These are phyloP conservation scores for Ceratobasidium sp. DNA, from an alignment of 1,284 basidiomycete genomes.

Conservation along the genomic window DNA sequence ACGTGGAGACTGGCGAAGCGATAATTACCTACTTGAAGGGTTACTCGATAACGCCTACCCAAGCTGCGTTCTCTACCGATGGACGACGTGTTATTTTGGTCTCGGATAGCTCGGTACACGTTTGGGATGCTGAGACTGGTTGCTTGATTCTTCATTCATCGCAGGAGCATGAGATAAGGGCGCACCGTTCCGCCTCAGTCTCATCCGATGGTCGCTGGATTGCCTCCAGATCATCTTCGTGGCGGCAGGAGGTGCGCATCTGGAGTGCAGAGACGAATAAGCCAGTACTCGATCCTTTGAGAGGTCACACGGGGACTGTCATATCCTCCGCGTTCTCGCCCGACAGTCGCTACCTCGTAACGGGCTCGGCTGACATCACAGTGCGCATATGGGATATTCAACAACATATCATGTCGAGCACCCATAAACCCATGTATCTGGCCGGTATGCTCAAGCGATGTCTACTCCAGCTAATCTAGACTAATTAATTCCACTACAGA, in stretches of 20 bases:
- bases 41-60: too few species aligned
- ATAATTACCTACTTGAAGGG: too few species aligned
- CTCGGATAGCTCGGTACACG: too few species aligned
- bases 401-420: background rate
- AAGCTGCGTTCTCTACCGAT: too few species aligned
- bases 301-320: constrained; percentile 3
- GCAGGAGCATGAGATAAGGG: too few species aligned
- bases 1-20: too few species aligned
- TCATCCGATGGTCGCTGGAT: too few species aligned
- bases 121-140: too few species aligned
- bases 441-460: constrained; percentile 51
- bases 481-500: constrained; percentile 51
- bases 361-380: constrained; percentile 17
- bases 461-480: constrained; percentile 60
- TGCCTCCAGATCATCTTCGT: background rate
- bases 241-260: background rate
- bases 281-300: background rate
- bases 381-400: constrained; percentile 36
- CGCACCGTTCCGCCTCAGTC: too few species aligned
- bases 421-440: background rate
- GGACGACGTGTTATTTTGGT: too few species aligned
- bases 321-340: constrained; percentile 34
- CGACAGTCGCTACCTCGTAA: constrained; percentile 19
- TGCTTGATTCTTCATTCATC: too few species aligned
- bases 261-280: background rate